phyloP scores from a whole-genome alignment of 352 stramenopile species.

The Globisporangium paroecandrum region DNA sequence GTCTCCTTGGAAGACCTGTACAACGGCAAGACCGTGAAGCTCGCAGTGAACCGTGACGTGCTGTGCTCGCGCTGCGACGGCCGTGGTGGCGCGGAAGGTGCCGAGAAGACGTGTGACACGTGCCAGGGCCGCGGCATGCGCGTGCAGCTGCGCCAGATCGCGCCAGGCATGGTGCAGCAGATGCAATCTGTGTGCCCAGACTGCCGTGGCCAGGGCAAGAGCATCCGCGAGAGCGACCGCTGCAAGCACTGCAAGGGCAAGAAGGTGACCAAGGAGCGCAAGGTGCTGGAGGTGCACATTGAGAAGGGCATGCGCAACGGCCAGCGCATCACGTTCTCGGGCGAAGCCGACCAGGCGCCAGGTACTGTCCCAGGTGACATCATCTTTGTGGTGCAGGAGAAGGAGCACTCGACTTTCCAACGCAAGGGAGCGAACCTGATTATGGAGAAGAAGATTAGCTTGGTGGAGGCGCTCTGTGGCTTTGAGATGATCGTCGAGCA shows the following conservation, averaged over 20 bases:
- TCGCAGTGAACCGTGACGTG: conserved; percentile 96
- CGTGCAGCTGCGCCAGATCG: conserved; percentile 96
- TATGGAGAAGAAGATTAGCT: conserved; percentile 93
- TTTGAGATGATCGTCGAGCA: conserved; percentile 92
- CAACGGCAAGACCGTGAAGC: conserved; percentile 98
- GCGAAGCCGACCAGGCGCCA: conserved; percentile 95
- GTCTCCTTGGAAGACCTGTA: conserved; percentile 99
- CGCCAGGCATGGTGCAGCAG: conserved; percentile 98
- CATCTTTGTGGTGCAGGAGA: conserved; percentile 98
- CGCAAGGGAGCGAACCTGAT: conserved; percentile 96
- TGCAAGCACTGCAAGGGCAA: conserved; percentile 92
- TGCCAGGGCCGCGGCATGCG: conserved; percentile 95
- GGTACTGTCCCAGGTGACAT: conserved; percentile 91
- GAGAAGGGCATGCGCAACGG: conserved; percentile 98
- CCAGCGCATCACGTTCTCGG: conserved; percentile 96
- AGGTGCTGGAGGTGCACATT: conserved; percentile 98
- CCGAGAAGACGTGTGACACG: conserved; percentile 90
- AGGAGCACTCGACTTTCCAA: conserved; percentile 95
- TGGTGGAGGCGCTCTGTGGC: conserved; percentile 92
- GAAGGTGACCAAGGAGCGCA: conserved; percentile 96
- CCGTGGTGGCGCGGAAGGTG: conserved; percentile 90
- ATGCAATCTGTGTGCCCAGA: conserved; percentile 93
- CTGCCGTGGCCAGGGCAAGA: conserved; percentile 94
- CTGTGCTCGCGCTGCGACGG: conserved; percentile 86
- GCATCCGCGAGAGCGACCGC: conserved; percentile 91